Evolutionary conservation across 169 alveolate genomes (phyloP).

Genomic region (Amoebophrya sp.): DNA sequence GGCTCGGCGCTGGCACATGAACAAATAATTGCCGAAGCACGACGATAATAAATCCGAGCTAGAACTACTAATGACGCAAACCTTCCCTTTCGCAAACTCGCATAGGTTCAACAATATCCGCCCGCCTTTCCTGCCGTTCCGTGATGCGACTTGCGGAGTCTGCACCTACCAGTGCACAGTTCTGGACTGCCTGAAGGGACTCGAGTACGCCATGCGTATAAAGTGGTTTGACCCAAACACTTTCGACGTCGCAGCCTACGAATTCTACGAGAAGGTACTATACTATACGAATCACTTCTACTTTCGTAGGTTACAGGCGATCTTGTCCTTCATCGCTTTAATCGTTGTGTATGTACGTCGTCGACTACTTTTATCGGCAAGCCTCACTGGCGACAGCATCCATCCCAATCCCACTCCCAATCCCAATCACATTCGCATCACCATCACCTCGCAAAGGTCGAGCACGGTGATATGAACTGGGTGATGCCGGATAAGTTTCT

Average conservation of each 20-base stretch:
- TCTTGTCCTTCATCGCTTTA: too few species aligned
- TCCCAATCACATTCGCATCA: too few species aligned
- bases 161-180: constrained; percentile 45
- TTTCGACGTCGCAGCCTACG: constrained; percentile 69
- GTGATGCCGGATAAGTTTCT: constrained; percentile 77
- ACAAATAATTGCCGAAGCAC: too few species aligned
- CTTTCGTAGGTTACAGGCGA: too few species aligned
- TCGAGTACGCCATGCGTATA: constrained; percentile 71
- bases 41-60: too few species aligned
- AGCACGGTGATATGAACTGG: constrained; percentile 79
- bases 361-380: background rate
- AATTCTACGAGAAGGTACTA: constrained; percentile 67
- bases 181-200: constrained; percentile 72
- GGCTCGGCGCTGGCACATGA: too few species aligned
- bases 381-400: background rate
- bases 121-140: constrained; percentile 38
- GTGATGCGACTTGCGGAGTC: constrained; percentile 54
- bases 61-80: too few species aligned
- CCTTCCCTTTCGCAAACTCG: constrained; percentile 21
- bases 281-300: too few species aligned
- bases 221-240: constrained; percentile 70
- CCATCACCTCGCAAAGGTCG: too few species aligned
- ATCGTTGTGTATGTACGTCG: background rate
- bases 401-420: too few species aligned
- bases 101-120: constrained; percentile 10